Percentiles rank a stretch among this genome's conserved stretches.
phyloP scores from a whole-genome alignment of 768 basidiomycete species.

The Sutorius australiensis region DNA sequence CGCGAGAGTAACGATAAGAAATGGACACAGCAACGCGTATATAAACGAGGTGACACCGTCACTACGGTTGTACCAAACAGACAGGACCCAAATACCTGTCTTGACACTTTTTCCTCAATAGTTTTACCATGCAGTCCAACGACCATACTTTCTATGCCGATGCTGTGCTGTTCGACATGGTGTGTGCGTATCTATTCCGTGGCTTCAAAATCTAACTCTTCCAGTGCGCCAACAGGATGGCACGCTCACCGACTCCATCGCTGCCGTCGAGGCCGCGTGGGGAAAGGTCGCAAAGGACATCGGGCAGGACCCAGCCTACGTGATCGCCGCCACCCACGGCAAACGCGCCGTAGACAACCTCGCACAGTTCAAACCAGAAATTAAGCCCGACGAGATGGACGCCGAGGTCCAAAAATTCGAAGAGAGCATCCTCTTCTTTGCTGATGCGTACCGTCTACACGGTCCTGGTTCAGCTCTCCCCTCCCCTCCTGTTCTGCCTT shows the following conservation, averaged over 20 bases:
- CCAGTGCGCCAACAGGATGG: slow-evolving; percentile 46
- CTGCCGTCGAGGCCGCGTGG: slow-evolving; percentile 75
- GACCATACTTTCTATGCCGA: slow-evolving; percentile 45
- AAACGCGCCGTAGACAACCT: slow-evolving; percentile 77
- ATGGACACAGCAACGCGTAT: slow-evolving; percentile 9
- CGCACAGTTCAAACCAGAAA: slow-evolving; percentile 53
- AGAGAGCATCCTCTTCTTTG: slow-evolving; percentile 60
- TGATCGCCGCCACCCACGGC: slow-evolving; percentile 75
- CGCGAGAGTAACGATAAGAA: slow-evolving; percentile 4
- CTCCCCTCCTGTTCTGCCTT: slow-evolving; percentile 18
- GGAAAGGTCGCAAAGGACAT: slow-evolving; percentile 66
- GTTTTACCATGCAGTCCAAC: slow-evolving; percentile 21
- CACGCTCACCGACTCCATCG: slow-evolving; percentile 70
- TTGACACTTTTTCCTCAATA: background rate
- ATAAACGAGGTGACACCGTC: slow-evolving; percentile 16
- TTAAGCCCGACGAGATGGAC: slow-evolving; percentile 54
- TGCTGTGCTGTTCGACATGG: slow-evolving; percentile 69
- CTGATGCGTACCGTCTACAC: slow-evolving; percentile 51
- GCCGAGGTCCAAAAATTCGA: slow-evolving; percentile 59
- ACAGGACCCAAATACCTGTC: slow-evolving; percentile 9
- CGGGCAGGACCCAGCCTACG: slow-evolving; percentile 60
- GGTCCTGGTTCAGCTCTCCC: slow-evolving; percentile 35
- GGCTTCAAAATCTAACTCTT: slow-evolving; percentile 23
- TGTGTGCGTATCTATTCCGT: slow-evolving; percentile 26
- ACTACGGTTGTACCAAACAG: slow-evolving; percentile 8